Percentiles rank a stretch among this genome's conserved stretches.
phyloP scores from a whole-genome alignment of 768 basidiomycete genomes.

The Trametes sanguinea region DNA sequence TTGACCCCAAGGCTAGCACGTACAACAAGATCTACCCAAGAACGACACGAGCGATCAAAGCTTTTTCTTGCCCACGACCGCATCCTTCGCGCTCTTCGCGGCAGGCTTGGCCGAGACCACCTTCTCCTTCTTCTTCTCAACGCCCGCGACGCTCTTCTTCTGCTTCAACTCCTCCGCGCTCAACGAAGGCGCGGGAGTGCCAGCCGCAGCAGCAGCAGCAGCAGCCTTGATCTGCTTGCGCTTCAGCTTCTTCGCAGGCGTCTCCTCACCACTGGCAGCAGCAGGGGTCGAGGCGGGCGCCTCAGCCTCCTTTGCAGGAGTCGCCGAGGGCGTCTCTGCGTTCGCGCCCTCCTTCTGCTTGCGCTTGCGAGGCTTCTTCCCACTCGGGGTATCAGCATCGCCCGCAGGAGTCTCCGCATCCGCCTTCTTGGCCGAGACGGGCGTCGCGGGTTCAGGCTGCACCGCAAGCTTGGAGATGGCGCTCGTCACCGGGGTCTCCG shows the following conservation, averaged over 20 bases:
- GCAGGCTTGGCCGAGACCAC: conserved; percentile 36
- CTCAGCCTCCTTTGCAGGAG: conserved; percentile 1
- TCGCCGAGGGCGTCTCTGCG: conserved; percentile 11
- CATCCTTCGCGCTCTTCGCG: conserved; percentile 56
- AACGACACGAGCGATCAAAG: conserved; percentile 32
- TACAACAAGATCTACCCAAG: not conserved
- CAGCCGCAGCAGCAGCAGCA: conserved; percentile 6
- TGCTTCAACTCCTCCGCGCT: conserved; percentile 49
- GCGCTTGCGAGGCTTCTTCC: conserved; percentile 15
- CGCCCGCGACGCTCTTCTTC: conserved; percentile 46
- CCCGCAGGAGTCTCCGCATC: not conserved
- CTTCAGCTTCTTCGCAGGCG: conserved; percentile 16
- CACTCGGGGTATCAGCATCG: conserved; percentile 11
- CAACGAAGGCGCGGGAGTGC: conserved; percentile 16
- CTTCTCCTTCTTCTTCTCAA: conserved; percentile 61
- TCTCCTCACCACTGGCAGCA: not conserved
- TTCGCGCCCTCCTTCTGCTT: conserved; percentile 18
- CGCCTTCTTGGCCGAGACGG: not conserved
- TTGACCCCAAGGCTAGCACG: not conserved
- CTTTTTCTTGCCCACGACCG: conserved; percentile 51
- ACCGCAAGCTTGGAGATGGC: conserved; percentile 23
- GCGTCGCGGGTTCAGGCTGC: conserved; percentile 6
- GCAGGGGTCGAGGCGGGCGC: not conserved
- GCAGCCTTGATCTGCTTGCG: conserved; percentile 17
- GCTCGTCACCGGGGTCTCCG: conserved; percentile 22